These are phyloP conservation scores for Cucurbita ficifolia DNA, from an alignment of 306 rosid species.

Conservation along the genomic window DNA sequence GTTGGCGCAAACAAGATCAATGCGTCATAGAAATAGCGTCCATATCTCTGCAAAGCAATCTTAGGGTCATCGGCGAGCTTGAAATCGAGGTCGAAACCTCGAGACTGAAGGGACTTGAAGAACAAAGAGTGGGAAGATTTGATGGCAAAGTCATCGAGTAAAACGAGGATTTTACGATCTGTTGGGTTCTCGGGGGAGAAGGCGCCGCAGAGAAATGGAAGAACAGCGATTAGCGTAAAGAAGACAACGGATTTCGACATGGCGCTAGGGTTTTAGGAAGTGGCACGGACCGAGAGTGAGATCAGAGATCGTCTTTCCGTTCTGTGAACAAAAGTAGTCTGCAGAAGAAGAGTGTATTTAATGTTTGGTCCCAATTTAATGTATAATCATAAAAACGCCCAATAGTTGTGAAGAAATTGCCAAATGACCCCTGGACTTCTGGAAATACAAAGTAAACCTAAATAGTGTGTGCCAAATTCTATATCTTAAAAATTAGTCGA, in stretches of 20 bases:
- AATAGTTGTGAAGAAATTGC: not conserved
- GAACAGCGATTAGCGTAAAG: constrained; percentile 39
- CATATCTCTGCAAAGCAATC: constrained; percentile 63
- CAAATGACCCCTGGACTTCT: not conserved
- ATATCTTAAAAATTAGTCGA: too few relatives aligned
- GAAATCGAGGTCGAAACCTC: constrained; percentile 84
- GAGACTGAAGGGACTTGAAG: constrained; percentile 74
- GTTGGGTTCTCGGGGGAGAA: constrained; percentile 65
- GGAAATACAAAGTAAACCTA: not conserved
- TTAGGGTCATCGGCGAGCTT: constrained; percentile 89
- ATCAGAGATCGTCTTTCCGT: constrained; percentile 5
- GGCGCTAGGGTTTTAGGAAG: constrained; percentile 13
- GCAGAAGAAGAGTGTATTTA: not conserved
- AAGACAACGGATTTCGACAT: constrained; percentile 56
- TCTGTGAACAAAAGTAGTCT: not conserved
- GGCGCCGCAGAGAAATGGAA: constrained; percentile 41
- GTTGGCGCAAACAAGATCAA: constrained; percentile 72
- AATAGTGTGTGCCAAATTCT: too few relatives aligned
- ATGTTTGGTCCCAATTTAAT: not conserved
- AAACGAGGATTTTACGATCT: constrained; percentile 63
- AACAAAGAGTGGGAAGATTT: constrained; percentile 75
- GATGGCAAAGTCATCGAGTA: constrained; percentile 76
- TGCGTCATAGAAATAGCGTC: constrained; percentile 75
- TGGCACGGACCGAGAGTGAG: not conserved
- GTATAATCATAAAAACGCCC: not conserved